These are phyloP conservation scores for Phaeomoniella chlamydospora DNA, from an alignment of 2,329 filamentous ascomycete genomes.

Conservation along the genomic window DNA sequence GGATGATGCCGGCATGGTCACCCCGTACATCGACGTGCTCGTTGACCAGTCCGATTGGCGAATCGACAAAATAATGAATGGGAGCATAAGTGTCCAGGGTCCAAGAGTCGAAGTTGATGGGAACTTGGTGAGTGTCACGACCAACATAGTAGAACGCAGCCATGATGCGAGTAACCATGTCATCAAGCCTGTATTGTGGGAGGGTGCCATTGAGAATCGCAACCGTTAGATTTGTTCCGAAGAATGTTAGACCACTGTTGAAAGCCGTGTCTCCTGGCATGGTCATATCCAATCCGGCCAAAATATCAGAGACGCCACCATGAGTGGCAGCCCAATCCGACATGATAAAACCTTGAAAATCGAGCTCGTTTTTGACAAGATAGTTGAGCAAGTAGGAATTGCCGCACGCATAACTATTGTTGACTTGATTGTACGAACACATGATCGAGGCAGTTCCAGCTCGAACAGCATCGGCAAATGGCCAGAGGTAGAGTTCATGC, in stretches of 20 bases:
- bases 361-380: constrained; percentile 55
- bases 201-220: constrained; percentile 81
- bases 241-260: constrained; percentile 57
- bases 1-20: constrained; percentile 58
- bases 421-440: constrained; percentile 62
- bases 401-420: constrained; percentile 54
- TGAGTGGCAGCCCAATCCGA: constrained; percentile 69
- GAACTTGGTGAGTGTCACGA: constrained; percentile 33
- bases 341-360: constrained; percentile 59
- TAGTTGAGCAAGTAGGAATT: constrained; percentile 47
- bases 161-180: constrained; percentile 76
- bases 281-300: constrained; percentile 64
- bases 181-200: constrained; percentile 74
- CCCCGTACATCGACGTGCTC: constrained; percentile 70
- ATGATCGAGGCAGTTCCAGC: constrained; percentile 48
- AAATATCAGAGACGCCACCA: constrained; percentile 49
- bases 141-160: constrained; percentile 51
- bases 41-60: constrained; percentile 40
- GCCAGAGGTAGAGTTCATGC: constrained; percentile 49
- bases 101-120: constrained; percentile 84
- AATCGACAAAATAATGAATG: constrained; percentile 37
- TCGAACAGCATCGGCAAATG: constrained; percentile 51
- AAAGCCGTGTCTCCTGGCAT: constrained; percentile 77
- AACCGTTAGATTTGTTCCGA: constrained; percentile 77
- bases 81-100: constrained; percentile 60